These are phyloP conservation scores for Apiotrichum sp. DNA, from an alignment of 1,284 basidiomycete genomes.

Conservation along the genomic window DNA sequence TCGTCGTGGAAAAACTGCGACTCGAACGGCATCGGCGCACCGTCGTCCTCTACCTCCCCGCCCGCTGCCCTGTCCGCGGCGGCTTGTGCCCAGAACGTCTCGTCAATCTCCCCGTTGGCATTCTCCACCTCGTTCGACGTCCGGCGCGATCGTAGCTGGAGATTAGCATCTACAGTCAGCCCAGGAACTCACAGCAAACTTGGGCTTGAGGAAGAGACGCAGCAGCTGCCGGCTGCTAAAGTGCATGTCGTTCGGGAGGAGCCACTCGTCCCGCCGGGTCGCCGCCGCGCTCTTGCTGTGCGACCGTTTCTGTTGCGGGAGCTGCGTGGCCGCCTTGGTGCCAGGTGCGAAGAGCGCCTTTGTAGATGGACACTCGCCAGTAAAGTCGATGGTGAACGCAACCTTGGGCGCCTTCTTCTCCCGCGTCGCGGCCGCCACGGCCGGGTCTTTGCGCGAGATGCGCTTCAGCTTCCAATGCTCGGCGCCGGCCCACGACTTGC, in stretches of 20 bases:
- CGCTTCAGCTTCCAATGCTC: constrained; percentile 95
- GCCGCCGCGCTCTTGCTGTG: constrained; percentile 51
- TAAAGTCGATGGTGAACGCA: constrained; percentile 82
- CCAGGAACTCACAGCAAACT: constrained; percentile 64
- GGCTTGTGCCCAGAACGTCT: constrained; percentile 90
- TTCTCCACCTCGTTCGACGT: constrained; percentile 21
- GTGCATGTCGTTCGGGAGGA: constrained; percentile 94
- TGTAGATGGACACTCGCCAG: constrained; percentile 46
- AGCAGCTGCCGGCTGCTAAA: constrained; percentile 86
- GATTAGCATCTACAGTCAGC: not conserved
- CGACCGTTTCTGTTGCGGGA: constrained; percentile 51
- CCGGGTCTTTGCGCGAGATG: constrained; percentile 64
- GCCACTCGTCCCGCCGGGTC: constrained; percentile 59
- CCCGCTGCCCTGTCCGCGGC: constrained; percentile 68
- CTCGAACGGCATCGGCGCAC: constrained; percentile 66
- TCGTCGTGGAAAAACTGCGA: constrained; percentile 98
- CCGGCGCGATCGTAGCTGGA: constrained; percentile 72
- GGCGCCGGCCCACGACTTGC: constrained; percentile 97
- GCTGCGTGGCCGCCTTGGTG: constrained; percentile 59
- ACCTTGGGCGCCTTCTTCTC: constrained; percentile 63
- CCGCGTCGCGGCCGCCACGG: constrained; percentile 50
- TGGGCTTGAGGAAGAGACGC: constrained; percentile 90
- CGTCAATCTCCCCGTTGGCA: constrained; percentile 78
- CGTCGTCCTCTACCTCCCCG: constrained; percentile 56
- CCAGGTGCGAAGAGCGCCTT: constrained; percentile 78